Base-by-base conservation (phyloP, 1,284 basidiomycete species). In the Ustilago tritici region DNA sequence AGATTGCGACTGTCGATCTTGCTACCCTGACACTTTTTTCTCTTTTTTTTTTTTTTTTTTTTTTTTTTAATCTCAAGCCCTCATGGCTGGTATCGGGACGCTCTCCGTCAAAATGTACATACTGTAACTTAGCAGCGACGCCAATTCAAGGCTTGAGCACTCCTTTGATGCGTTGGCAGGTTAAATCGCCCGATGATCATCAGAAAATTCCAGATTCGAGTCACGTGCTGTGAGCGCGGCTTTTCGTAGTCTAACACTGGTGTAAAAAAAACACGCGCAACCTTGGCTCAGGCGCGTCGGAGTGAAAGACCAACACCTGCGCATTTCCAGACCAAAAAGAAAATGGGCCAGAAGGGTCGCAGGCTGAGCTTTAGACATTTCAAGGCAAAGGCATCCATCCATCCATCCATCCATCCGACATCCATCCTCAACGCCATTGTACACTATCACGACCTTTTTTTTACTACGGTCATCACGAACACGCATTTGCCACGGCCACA, bases 301-400 rank as follows among this genome's bases (percentile, higher is more conserved):
- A 6, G 9, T n/a, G 4, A n/a, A n/a, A 50, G 49, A 50, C 28
- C 49, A 50, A 50, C 49, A 50, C 49, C 46, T 49, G 46, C 46
- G 46, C 46, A 49, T 19, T 49, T 49, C 10, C 19, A 19, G 14
- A 23, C 46, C 11, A 8, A 7, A 10, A 49, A 49, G 28, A 14
- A 17, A 19, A 8, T 9, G 11, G n/a, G 19, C 7, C 36, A 19
- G 19, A 46, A 46, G 43, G 43, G 43, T 46, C 43, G 43, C n/a
- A 19, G n/a, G 14, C 40, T 41, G 40, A 41, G 40, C 40, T 28
- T 28, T 28, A 28, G 23, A 28, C 3, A 28, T 28, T 28, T 28
- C 23, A 28, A 28, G 23, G 23, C 23, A 28, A 28, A 28, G 23
- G 23, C 40, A 38, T 38, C 36, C 5, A 41, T 8, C 11, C 56